phyloP scores from a whole-genome alignment of 495 filamentous ascomycete species.

The Aspergillus nidulans region DNA sequence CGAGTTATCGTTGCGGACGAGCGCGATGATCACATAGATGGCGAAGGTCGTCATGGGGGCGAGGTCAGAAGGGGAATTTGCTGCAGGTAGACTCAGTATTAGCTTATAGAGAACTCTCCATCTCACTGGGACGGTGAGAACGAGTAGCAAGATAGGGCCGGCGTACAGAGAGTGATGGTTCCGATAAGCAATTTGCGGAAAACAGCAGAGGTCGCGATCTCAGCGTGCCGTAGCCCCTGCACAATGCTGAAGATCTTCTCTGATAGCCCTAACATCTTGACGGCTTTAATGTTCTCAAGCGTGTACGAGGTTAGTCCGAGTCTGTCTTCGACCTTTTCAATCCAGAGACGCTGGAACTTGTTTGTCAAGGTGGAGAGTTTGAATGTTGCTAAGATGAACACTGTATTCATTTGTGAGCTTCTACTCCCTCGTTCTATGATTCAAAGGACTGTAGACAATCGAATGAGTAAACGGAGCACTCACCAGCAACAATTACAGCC shows the following conservation, averaged over 20 bases:
- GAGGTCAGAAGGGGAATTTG: conserved; percentile 14
- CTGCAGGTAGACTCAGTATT: background rate
- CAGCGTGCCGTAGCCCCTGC: background rate
- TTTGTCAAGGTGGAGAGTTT: background rate
- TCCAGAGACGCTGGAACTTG: background rate
- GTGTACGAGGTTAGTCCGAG: background rate
- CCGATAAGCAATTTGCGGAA: conserved; percentile 5
- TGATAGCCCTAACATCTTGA: conserved; percentile 4
- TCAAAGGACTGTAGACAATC: too few species aligned
- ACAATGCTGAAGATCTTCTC: background rate
- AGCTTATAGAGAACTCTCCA: background rate
- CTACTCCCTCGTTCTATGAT: too few species aligned
- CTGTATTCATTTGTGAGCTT: background rate
- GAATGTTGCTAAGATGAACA: conserved; percentile 3
- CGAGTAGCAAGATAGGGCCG: background rate
- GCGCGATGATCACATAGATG: conserved; percentile 37
- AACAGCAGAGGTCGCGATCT: background rate
- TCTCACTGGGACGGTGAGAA: too few species aligned
- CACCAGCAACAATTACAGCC: background rate
- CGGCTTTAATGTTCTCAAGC: conserved; percentile 1
- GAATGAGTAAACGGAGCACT: background rate
- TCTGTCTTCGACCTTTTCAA: conserved; percentile 1
- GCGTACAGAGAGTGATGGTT: background rate
- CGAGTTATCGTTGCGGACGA: conserved; percentile 31
- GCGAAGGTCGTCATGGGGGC: conserved; percentile 39